Evolutionary conservation across 768 basidiomycete species (phyloP), one percentile per base, ranked within the genome.

Genomic region (Tricholomella constricta): DNA sequence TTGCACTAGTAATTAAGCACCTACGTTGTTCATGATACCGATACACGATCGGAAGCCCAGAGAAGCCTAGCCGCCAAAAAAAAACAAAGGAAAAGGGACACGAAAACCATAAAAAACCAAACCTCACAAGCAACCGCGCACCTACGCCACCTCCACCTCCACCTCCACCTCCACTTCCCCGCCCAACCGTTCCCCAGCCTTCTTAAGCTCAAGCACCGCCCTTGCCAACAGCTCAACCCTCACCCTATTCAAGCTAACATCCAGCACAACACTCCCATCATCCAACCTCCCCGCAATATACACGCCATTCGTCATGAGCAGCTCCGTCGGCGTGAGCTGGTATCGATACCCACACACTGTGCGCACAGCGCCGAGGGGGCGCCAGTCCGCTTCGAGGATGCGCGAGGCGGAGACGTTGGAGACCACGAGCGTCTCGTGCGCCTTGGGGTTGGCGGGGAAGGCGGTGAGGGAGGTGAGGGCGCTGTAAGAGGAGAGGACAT

Each of bases 401-500:
- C 72, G 67, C 11, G 73, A 72, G 6, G 70, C 71, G 22, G 73
- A 74, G 17, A 76, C 72, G 52, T 77, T 75, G 27, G 73, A 75
- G 1, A 77, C 31, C 2, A 67, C 55, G 14, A 78, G 50, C 0
- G 69, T 71, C 46, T 76, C 75, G 25, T 72, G 54, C 6, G 72
- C 73, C 19, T 57, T 55, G 0, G 69, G 70, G 40, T 71, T 69
- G 9, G 62, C 63, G 0, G 73, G 75, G 59, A 74, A 71, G 3
- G 65, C 53, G 10, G 68, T 53, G 17, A 61, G 54, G 4, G 66
- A 61, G 12, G 62, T 25, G 19, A 55, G 54, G 11, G 45, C 51
- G 27, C 35, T n/a, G 38, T 71, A 66, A 6, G 72, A 67, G 11
- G 67, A 59, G 4, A 69, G 40, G 45, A 72, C 62, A 47, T 75